Percentiles rank a stretch among this genome's conserved stretches.
phyloP scores from a whole-genome alignment of 805 yeast genomes.

The Nakazawaea wickerhamii region DNA sequence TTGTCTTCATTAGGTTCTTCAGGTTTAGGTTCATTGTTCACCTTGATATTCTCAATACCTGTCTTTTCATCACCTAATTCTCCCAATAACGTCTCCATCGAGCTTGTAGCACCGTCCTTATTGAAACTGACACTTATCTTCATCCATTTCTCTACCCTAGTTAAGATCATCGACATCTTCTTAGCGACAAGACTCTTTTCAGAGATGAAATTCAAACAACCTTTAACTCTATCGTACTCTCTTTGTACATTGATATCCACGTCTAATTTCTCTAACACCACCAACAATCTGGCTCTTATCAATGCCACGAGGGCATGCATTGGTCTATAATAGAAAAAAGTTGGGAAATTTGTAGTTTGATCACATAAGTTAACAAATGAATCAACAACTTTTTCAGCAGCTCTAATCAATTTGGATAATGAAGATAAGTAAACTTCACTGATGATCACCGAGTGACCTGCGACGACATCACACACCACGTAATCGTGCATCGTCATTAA shows the following conservation, averaged over 20 bases:
- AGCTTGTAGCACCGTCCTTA: slow-evolving; percentile 51
- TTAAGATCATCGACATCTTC: slow-evolving; percentile 29
- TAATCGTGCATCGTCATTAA: slow-evolving; percentile 48
- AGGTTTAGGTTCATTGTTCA: neutral
- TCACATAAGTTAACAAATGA: slow-evolving; percentile 37
- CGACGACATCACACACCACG: slow-evolving; percentile 33
- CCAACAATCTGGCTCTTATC: slow-evolving; percentile 39
- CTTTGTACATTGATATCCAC: slow-evolving; percentile 28
- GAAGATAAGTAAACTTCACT: slow-evolving; percentile 32
- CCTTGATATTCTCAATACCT: slow-evolving; percentile 25
- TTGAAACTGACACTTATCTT: slow-evolving; percentile 29
- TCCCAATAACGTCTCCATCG: slow-evolving; percentile 46
- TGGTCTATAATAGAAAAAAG: slow-evolving; percentile 48
- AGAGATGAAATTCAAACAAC: slow-evolving; percentile 20
- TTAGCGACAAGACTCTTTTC: slow-evolving; percentile 26
- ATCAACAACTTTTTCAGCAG: slow-evolving; percentile 41
- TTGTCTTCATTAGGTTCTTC: neutral
- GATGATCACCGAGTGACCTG: slow-evolving; percentile 15
- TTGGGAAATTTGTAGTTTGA: slow-evolving; percentile 38
- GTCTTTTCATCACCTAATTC: slow-evolving; percentile 46
- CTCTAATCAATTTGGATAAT: slow-evolving; percentile 35
- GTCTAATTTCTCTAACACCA: slow-evolving; percentile 35
- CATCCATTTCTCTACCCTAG: slow-evolving; percentile 35
- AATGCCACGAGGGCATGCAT: slow-evolving; percentile 46
- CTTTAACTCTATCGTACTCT: slow-evolving; percentile 24